Evolutionary conservation across 176 grass and related monocot species (phyloP), one percentile per base, ranked within the genome.

Genomic region (Eremochloa ophiuroides): DNA sequence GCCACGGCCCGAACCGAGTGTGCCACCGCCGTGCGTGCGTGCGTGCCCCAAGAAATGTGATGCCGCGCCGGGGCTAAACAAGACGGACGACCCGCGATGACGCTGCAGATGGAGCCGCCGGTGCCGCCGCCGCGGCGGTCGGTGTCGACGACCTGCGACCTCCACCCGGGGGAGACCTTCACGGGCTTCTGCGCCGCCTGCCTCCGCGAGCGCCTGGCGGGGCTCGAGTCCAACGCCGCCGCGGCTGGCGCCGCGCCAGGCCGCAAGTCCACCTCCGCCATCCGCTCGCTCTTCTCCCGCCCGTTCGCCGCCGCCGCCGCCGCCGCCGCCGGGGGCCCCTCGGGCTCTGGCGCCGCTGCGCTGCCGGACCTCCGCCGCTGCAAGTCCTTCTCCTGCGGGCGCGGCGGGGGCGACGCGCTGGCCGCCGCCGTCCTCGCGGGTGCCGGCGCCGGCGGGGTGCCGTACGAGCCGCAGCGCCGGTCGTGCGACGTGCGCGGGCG

Each of bases 401-500:
- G 93, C 34, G 88, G 86, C 2, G 85, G 53, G 8, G 22, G 80
- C 10, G 95, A 84, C 70, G 75, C 68, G 22, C 64, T 81, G n/a
- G 72, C 81, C 10, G 77, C 65, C 23, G 69, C 79, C 5, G 35
- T 23, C 43, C 43, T 46, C 20, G 66, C 35, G 22, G 38, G n/a
- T n/a, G 34, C 59, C 9, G 25, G 0, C n/a, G 69, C 71, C 8
- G 67, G 69, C 4, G 34, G 31, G 10, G 27, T 4, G 30, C 39
- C 39, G 20, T 46, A 47, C 78, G 93, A 99, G 72, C 93, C 87
- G 34, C 96, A 91, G 80, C 88, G 96, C 1, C 89, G 86, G 26
- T 99, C 96, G 3, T 99, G 96, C 85, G 96, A 93, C 79, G 91
- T 95, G 39, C 87, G 88, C 71, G 97, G 93, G 20, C 78, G 97